A percentile compares a stretch with the other conserved stretches of the same genome.
phyloP scores from a whole-genome alignment of 2,329 filamentous ascomycete species.

The Sporothrix humicola region DNA sequence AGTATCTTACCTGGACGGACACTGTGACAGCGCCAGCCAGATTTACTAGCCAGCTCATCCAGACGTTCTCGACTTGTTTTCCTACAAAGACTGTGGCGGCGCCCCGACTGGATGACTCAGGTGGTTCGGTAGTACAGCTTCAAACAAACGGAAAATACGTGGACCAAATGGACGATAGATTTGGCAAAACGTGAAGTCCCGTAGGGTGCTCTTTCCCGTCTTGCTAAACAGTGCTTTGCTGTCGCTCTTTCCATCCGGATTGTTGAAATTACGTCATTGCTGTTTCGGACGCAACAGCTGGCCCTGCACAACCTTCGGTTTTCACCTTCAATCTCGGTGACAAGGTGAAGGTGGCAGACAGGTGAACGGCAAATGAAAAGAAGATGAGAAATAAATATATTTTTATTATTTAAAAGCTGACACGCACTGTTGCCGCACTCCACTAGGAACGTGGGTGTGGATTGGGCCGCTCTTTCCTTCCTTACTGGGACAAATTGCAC shows the following conservation, averaged over 20 bases:
- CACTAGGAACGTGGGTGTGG: too few species aligned
- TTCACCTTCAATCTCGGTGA: constrained; percentile 1
- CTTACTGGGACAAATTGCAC: not conserved
- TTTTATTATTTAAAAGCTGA: too few species aligned
- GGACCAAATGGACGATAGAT: too few species aligned
- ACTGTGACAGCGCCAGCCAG: constrained; percentile 11
- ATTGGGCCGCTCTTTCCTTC: constrained; percentile 13
- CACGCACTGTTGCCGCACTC: too few species aligned
- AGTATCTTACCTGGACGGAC: constrained; percentile 14
- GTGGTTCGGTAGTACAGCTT: not conserved
- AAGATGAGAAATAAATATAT: not conserved
- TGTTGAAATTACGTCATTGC: constrained; percentile 26
- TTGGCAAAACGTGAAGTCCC: too few species aligned
- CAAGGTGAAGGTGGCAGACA: not conserved
- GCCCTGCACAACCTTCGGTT: not conserved
- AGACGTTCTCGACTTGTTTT: not conserved
- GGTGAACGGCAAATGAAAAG: not conserved
- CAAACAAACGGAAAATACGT: too few species aligned
- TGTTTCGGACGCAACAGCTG: constrained; percentile 12
- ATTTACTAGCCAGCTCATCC: not conserved
- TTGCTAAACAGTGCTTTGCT: not conserved
- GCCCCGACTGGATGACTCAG: constrained; percentile 27
- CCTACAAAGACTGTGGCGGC: not conserved
- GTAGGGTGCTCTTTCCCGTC: constrained; percentile 6
- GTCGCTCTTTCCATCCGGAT: not conserved